Evolutionary conservation across 129 eudicot genomes (phyloP).

Genomic region (Centaurea solstitialis): DNA sequence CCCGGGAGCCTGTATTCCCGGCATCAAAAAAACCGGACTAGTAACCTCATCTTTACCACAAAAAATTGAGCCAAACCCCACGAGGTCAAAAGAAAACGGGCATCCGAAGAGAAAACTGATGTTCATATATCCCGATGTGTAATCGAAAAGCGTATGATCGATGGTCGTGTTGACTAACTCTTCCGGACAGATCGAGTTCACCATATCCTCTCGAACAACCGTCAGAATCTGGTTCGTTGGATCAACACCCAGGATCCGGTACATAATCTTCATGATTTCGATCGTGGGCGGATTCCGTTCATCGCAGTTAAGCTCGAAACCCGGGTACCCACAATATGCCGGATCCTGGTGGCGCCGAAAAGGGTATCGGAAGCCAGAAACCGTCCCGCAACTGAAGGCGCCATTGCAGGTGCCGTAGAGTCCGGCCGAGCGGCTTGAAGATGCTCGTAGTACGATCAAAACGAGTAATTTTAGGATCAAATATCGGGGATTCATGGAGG

Average conservation of each 20-base stretch:
- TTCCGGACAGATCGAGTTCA: slow-evolving; percentile 42
- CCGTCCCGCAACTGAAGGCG: slow-evolving; percentile 54
- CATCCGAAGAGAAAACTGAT: slow-evolving; percentile 57
- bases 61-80: neutral
- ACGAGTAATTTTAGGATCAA: slow-evolving; percentile 14
- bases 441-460: slow-evolving; percentile 23
- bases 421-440: slow-evolving; percentile 13
- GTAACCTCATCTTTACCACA: slow-evolving; percentile 25
- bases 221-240: slow-evolving; percentile 32
- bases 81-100: slow-evolving; percentile 15
- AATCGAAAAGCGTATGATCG: slow-evolving; percentile 47
- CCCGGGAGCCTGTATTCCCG: slow-evolving; percentile 52
- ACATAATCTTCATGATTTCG: slow-evolving; percentile 35
- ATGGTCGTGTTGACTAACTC: slow-evolving; percentile 55
- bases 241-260: slow-evolving; percentile 34
- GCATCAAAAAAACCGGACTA: slow-evolving; percentile 18
- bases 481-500: slow-evolving; percentile 38
- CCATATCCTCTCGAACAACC: slow-evolving; percentile 50
- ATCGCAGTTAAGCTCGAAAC: slow-evolving; percentile 49
- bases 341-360: slow-evolving; percentile 56
- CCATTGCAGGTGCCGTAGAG: slow-evolving; percentile 41
- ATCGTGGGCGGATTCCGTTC: slow-evolving; percentile 18
- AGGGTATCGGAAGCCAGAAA: slow-evolving; percentile 60
- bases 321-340: slow-evolving; percentile 56
- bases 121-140: slow-evolving; percentile 33